A percentile compares a stretch with the other conserved stretches of the same genome.
Conservation (phyloP, 1,139 yeast species). For the Debaryomyces sp. region DNA sequence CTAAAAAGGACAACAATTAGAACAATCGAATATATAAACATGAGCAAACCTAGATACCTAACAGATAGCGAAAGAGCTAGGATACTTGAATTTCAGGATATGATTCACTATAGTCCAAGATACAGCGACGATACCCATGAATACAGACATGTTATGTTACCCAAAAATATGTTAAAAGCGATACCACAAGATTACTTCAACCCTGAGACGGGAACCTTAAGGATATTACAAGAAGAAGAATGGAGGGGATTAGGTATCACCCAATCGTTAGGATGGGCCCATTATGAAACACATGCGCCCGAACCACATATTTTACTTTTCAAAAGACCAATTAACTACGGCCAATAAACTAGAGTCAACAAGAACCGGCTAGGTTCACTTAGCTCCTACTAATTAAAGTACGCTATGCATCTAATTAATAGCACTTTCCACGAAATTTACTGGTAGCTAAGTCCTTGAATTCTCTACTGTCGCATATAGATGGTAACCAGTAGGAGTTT, state of each 20-base stretch:
- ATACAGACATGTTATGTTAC: constrained; percentile 91
- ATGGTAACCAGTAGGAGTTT: not conserved
- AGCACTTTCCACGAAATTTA: not conserved
- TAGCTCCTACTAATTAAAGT: not conserved
- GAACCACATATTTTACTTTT: constrained; percentile 96
- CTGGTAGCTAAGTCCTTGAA: not conserved
- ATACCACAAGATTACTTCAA: constrained; percentile 97
- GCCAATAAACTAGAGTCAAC: no score
- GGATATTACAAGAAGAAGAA: constrained; percentile 90
- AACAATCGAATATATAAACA: constrained; percentile 11
- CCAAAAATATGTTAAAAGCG: constrained; percentile 91
- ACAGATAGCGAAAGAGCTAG: constrained; percentile 84
- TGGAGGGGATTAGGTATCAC: constrained; percentile 99
- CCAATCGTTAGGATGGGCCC: constrained; percentile 97
- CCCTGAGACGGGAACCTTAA: constrained; percentile 90
- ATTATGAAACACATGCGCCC: constrained; percentile 97
- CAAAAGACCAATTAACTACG: constrained; percentile 60
- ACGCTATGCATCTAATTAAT: not conserved
- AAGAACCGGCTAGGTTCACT: not conserved
- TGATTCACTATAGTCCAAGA: constrained; percentile 91
- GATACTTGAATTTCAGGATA: constrained; percentile 87
- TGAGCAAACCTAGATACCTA: constrained; percentile 64
- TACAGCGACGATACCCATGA: constrained; percentile 90
- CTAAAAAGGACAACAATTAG: not conserved
- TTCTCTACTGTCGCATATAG: not conserved